These are phyloP conservation scores for Thermoascus crustaceus DNA, from an alignment of 2,329 filamentous ascomycete species.

Conservation along the genomic window DNA sequence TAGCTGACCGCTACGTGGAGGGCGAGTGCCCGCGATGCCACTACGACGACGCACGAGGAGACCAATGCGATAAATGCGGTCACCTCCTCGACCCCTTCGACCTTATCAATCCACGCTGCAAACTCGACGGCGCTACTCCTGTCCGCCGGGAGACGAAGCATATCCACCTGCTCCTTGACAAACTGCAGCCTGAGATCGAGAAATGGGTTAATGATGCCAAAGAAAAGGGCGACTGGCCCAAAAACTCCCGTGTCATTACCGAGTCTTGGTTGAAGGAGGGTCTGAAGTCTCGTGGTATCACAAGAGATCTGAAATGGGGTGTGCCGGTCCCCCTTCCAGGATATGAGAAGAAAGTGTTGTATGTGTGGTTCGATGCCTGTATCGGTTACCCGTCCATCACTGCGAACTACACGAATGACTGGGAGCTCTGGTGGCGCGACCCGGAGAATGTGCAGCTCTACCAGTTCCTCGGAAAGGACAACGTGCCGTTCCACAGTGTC, in stretches of 20 bases:
- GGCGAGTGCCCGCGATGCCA: constrained; percentile 43
- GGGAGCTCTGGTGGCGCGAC: constrained; percentile 93
- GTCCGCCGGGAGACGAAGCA: constrained; percentile 79
- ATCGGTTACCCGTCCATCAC: constrained; percentile 96
- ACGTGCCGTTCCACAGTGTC: constrained; percentile 79
- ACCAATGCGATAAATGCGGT: constrained; percentile 70
- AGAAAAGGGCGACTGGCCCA: constrained; percentile 53
- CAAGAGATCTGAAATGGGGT: constrained; percentile 88
- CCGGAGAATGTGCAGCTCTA: constrained; percentile 81
- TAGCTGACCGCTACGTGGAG: constrained; percentile 65
- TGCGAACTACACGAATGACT: constrained; percentile 75
- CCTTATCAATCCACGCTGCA: constrained; percentile 79
- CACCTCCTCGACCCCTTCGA: constrained; percentile 63
- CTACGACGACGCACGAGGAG: constrained; percentile 62
- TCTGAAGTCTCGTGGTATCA: constrained; percentile 78
- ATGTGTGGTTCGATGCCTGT: constrained; percentile 88
- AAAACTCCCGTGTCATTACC: constrained; percentile 37
- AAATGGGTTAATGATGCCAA: constrained; percentile 69
- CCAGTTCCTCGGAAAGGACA: constrained; percentile 94
- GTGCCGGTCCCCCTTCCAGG: constrained; percentile 47
- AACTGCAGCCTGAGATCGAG: constrained; percentile 67
- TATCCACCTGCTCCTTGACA: constrained; percentile 79
- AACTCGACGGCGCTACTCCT: constrained; percentile 76
- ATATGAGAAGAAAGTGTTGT: constrained; percentile 75
- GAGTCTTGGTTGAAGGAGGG: constrained; percentile 58